Conservation (phyloP, 192 early-diverging fungal species). For the Dissophora globulifera region DNA sequence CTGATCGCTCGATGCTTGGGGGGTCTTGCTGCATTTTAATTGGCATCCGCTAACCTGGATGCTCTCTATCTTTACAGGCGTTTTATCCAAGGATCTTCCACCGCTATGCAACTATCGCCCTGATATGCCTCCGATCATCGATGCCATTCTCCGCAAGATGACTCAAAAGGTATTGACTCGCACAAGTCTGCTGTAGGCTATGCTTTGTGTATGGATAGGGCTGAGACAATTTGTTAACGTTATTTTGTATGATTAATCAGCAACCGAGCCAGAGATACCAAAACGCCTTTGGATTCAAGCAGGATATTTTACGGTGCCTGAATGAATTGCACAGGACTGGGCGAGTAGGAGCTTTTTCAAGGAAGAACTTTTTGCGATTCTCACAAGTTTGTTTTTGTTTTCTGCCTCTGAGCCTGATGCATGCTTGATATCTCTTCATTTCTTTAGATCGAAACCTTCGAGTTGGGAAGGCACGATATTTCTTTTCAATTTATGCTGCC, state of each 20-base stretch:
- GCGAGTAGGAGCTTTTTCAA: too few species aligned
- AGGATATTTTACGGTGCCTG: conserved; percentile 42
- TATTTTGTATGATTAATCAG: too few species aligned
- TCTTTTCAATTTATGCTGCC: conserved; percentile 44
- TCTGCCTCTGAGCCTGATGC: too few species aligned
- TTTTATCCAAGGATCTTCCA: conserved; percentile 36
- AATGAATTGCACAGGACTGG: conserved; percentile 28
- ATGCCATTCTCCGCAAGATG: conserved; percentile 42
- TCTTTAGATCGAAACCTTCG: conserved; percentile 36
- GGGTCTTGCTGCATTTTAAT: too few species aligned
- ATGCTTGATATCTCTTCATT: too few species aligned
- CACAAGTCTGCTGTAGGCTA: too few species aligned
- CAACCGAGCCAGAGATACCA: conserved; percentile 53
- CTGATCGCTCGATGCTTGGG: too few species aligned
- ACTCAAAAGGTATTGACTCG: conserved; percentile 25
- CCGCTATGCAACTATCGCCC: conserved; percentile 21
- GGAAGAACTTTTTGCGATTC: too few species aligned
- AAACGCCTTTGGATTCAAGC: conserved; percentile 49
- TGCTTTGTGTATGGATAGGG: background rate
- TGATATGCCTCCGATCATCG: conserved; percentile 41
- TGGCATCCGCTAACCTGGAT: too few species aligned
- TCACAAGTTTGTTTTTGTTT: too few species aligned
- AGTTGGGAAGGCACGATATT: conserved; percentile 30
- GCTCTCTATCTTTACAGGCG: too few species aligned
- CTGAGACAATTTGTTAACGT: background rate